Base-by-base conservation (phyloP, 208 protist genomes). In the Histomonas meleagridis region DNA sequence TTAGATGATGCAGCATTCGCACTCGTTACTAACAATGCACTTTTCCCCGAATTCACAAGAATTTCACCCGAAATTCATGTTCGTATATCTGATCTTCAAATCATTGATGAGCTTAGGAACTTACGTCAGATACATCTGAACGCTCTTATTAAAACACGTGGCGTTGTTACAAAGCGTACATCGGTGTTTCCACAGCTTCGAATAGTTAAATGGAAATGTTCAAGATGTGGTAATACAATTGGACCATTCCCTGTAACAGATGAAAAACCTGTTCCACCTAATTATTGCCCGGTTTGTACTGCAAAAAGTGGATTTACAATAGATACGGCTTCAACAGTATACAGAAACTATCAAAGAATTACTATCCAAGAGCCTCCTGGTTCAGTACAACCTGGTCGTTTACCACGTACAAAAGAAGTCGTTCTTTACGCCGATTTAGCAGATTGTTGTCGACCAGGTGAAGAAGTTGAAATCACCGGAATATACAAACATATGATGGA, bases 331-430 rank as follows among this genome's bases (percentile, higher is more conserved):
- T 0, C n/a, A 92, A 99, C 98, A 1, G 94, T 99, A 91, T 99
- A 99, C 95, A 94, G 97, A 78, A 99, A 99, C 95, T 99, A 99
- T 93, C 98, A 99, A 94, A 98, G 96, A 14, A 96, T 99, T 28
- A 95, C 94, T 5, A 91, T 96, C 38, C 98, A 99, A 94, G 98
- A 99, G 94, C 96, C 96, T 4, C 98, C 98, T 23, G 97, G 98
- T 32, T 98, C 97, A 78, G 98, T 99, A 62, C 97, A 98, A 26
- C 91, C 92, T 12, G 98, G 98, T 35, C 96, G 98, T 23, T 95
- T 99, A 35, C 98, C 98, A 69, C 94, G 98, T 69, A 96, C 70
- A 97, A 99, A 92, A 81, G 98, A 99, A 78, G 96, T 99, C 48
- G 95, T 99, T 23, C 95, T 99, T 0, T 96, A 97, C 10, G 95